Percentiles rank a stretch among this genome's conserved stretches.
Evolutionary conservation across 2,329 filamentous ascomycete genomes (phyloP).

Genomic region (Scedosporium dehoogii): DNA sequence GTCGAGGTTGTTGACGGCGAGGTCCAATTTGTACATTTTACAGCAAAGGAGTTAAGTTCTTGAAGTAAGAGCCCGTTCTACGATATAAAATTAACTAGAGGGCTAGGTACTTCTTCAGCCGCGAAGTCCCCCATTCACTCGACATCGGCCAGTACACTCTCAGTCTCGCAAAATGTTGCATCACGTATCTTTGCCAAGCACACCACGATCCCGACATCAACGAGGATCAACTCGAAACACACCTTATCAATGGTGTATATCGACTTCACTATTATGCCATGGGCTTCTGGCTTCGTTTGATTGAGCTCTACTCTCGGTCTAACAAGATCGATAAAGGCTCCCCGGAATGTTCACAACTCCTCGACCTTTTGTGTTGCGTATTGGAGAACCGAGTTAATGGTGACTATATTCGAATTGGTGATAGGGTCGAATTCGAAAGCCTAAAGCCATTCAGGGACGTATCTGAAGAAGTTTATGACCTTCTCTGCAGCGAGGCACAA

Average conservation of each 20-base stretch:
- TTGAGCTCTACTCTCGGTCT: background rate
- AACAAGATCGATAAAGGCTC: background rate
- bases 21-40: conserved; percentile 23
- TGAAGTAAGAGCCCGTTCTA: background rate
- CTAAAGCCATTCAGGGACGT: too few relatives aligned
- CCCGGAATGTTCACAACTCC: background rate
- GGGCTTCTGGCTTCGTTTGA: background rate
- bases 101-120: conserved; percentile 9
- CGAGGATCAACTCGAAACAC: background rate
- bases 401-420: too few relatives aligned
- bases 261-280: conserved; percentile 1
- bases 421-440: too few relatives aligned
- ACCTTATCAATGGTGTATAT: background rate
- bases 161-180: conserved; percentile 7
- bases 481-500: too few relatives aligned
- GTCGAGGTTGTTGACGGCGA: conserved; percentile 18
- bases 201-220: background rate
- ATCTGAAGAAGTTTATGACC: too few relatives aligned
- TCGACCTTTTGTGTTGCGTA: background rate
- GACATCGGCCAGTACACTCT: background rate
- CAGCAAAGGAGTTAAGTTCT: conserved; percentile 16
- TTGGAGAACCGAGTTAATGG: background rate
- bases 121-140: conserved; percentile 3
- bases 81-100: background rate
- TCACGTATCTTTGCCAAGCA: conserved; percentile 7